Conservation (phyloP, 2,329 filamentous ascomycete species). For the Ceratocystis papillata region DNA sequence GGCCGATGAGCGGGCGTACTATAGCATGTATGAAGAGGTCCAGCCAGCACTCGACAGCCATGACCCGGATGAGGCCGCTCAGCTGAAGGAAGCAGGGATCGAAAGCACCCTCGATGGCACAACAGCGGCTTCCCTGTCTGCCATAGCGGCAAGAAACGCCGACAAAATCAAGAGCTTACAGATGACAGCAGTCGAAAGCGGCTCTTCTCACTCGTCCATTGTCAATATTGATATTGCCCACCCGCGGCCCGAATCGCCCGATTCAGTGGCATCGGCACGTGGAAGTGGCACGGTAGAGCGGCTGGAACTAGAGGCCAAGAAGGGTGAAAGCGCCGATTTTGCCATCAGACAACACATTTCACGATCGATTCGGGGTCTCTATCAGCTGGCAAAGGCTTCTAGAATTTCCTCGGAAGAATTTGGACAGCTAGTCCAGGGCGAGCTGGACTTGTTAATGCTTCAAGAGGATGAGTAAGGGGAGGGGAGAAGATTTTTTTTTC, state of each 20-base stretch:
- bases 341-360: conserved; percentile 71
- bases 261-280: conserved; percentile 48
- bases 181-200: conserved; percentile 9
- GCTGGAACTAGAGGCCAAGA: conserved; percentile 46
- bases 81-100: conserved; percentile 31
- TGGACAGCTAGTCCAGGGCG: conserved; percentile 57
- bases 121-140: conserved; percentile 24
- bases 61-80: conserved; percentile 56
- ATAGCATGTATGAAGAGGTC: conserved; percentile 63
- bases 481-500: not conserved
- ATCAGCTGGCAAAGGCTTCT: conserved; percentile 55
- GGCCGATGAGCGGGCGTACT: conserved; percentile 59
- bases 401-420: conserved; percentile 69
- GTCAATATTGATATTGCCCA: conserved; percentile 37
- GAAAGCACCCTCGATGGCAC: conserved; percentile 31
- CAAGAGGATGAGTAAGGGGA: conserved; percentile 45
- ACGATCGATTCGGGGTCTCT: conserved; percentile 66
- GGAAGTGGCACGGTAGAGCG: conserved; percentile 50
- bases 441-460: conserved; percentile 59
- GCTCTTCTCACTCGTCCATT: conserved; percentile 18
- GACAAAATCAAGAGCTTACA: not conserved
- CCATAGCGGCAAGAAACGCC: not conserved
- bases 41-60: conserved; percentile 73
- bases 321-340: conserved; percentile 54
- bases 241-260: conserved; percentile 49